Evolutionary conservation across 306 rosid genomes (phyloP), one percentile per base, ranked within the genome.

Genomic region (Dalbergia cochinchinensis): DNA sequence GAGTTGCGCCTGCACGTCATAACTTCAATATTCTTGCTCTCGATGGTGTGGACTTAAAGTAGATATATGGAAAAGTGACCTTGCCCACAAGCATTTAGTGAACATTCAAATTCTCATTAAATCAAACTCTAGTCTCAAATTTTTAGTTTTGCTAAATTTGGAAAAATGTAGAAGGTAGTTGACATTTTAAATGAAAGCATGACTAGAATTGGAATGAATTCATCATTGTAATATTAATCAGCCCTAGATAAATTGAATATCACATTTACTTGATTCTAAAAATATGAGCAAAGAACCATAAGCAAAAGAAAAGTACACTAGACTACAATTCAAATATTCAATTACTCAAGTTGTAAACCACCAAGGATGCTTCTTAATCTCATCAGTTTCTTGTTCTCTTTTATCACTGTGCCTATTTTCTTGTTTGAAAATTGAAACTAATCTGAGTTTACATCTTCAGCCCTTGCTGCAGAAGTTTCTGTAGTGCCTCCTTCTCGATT

Each of bases 401-500:
- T 66, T 26, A 20, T 60, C 71, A 13, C 22, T 39, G 35, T 6
- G 44, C 39, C 65, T 39, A 69, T 67, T 35, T 70, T 41, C 6
- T 31, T 55, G 14, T 44, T 69, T 65, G 45, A 75, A 53, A 4
- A 75, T 45, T 55, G 33, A 13, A 48, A 44, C 71, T 22, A 63
- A 5, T 34, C 66, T 65, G 42, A 63, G 64, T 80, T 79, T 85
- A 77, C 37, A 53, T 87, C 86, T 89, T 74, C 92, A 94, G 99
- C 96, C 63, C 64, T 96, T 74, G 91, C 98, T 42, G 98, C 90
- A 8, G 98, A 96, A 88, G 99, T 96, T 72, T 91, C 97, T 78
- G 97, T 96, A 31, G 99, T 96, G 59, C 98, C 98, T 35, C 99
- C 99, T 50, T 96, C 99, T 19, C 90, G 99, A 74, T 87, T 96